phyloP scores from a whole-genome alignment of 2,329 filamentous ascomycete species.

The Aspergillus sp. region DNA sequence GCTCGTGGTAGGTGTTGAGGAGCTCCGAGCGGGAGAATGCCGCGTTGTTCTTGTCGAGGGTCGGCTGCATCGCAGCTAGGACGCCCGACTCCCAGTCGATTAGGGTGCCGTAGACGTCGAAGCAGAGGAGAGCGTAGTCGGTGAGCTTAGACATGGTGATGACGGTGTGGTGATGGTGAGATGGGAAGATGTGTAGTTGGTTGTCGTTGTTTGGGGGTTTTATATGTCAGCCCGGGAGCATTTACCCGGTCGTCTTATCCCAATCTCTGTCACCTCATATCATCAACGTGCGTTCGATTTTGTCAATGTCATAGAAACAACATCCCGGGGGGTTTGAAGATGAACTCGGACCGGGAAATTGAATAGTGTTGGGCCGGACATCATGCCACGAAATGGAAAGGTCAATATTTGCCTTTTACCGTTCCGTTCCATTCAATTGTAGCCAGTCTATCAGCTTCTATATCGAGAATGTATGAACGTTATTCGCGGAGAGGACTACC shows the following conservation, averaged over 20 bases:
- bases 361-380: too few relatives aligned
- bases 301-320: too few relatives aligned
- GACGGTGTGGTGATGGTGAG: neutral
- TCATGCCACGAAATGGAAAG: too few relatives aligned
- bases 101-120: constrained; percentile 78
- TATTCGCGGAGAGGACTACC: too few relatives aligned
- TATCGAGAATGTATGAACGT: too few relatives aligned
- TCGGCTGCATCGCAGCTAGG: constrained; percentile 48
- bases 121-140: constrained; percentile 58
- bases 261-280: too few relatives aligned
- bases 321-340: neutral
- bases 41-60: constrained; percentile 38
- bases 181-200: neutral
- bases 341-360: neutral
- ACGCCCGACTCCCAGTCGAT: constrained; percentile 76
- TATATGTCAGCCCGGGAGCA: neutral
- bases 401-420: too few relatives aligned
- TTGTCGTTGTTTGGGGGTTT: neutral
- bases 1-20: constrained; percentile 23
- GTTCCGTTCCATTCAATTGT: too few relatives aligned
- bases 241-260: neutral
- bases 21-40: constrained; percentile 31
- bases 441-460: too few relatives aligned
- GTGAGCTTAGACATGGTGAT: constrained; percentile 24
- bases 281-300: too few relatives aligned